These are phyloP conservation scores for Fusarium sp. DNA, from an alignment of 2,329 filamentous ascomycete species.

Conservation along the genomic window DNA sequence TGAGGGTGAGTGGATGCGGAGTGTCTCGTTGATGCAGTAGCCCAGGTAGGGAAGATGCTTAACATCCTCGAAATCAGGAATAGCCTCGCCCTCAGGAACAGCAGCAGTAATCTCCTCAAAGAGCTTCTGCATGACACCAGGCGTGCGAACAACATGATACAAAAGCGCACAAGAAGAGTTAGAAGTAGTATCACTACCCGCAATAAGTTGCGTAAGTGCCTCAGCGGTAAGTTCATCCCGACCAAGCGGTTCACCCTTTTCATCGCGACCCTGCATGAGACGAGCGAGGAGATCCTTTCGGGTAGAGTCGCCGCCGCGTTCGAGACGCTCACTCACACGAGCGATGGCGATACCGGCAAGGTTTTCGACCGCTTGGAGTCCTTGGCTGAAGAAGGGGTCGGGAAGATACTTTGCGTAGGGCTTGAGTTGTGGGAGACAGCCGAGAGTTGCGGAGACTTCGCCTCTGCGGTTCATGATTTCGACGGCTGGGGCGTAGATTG, in stretches of 20 bases:
- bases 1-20: conserved; percentile 88
- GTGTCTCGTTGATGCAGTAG: conserved; percentile 82
- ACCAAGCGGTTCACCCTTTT: conserved; percentile 79
- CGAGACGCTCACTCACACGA: conserved; percentile 79
- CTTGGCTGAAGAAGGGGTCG: conserved; percentile 83
- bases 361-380: conserved; percentile 79
- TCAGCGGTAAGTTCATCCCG: conserved; percentile 87
- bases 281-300: conserved; percentile 85
- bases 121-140: conserved; percentile 77
- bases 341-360: conserved; percentile 90
- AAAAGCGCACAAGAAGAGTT: conserved; percentile 87
- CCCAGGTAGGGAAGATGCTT: conserved; percentile 81
- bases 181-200: conserved; percentile 80
- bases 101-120: conserved; percentile 78
- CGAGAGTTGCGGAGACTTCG: conserved; percentile 85
- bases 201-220: conserved; percentile 88
- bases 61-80: conserved; percentile 79
- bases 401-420: conserved; percentile 85
- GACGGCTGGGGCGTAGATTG: conserved; percentile 82
- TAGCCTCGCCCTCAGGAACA: conserved; percentile 68
- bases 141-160: conserved; percentile 78
- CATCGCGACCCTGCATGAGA: conserved; percentile 87
- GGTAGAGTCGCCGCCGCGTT: conserved; percentile 69
- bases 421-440: conserved; percentile 78
- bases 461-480: conserved; percentile 90